Evolutionary conservation across 768 basidiomycete species (phyloP), one percentile per base, ranked within the genome.

Genomic region (Lactarius trivialis): DNA sequence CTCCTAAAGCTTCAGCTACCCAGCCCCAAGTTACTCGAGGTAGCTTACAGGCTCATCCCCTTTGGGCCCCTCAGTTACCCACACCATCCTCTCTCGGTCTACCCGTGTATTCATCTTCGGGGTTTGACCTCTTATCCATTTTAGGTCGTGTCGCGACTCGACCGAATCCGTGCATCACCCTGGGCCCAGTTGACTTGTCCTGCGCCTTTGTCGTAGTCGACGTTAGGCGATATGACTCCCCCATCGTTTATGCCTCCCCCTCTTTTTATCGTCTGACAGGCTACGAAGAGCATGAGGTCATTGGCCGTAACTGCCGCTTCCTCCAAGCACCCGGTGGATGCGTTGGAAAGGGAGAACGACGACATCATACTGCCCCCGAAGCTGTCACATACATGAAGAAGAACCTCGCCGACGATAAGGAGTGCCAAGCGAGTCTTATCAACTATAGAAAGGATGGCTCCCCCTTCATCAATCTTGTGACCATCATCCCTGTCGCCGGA

Each of bases 191-290:
- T 32, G 96, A 99, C 73, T 77, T 93, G 63, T 88, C 89, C 7
- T 95, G 92, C 71, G 84, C 88, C n/a, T 99, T 98, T 73, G 81
- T 91, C 68, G 89, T 99, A 43, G 87, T 86, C 49, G 97, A 99
- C 71, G 82, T 86, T 26, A 82, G 89, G 6, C 77, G 89, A 59
- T 82, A 83, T 65, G 97, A 99, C 72, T 76, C 77, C 34, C 93
- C 96, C 15, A 88, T 98, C 71, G 85, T 98, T 5, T 98, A 97
- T 68, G 93, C 91, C 60, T 91, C 88, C 3, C 91, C 91, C 17
- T 82, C 83, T 1, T 99, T 99, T 71, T 85, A 80, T 71, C 74
- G 77, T 15, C 78, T 93, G 49, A 93, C 90, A 0, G 89, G 89
- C 3, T 93, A 93, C 70, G 58, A 70, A 0, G 86, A 89, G 63